Base-by-base conservation (phyloP, 1,139 yeast species). In the Yamadazyma taylorii region DNA sequence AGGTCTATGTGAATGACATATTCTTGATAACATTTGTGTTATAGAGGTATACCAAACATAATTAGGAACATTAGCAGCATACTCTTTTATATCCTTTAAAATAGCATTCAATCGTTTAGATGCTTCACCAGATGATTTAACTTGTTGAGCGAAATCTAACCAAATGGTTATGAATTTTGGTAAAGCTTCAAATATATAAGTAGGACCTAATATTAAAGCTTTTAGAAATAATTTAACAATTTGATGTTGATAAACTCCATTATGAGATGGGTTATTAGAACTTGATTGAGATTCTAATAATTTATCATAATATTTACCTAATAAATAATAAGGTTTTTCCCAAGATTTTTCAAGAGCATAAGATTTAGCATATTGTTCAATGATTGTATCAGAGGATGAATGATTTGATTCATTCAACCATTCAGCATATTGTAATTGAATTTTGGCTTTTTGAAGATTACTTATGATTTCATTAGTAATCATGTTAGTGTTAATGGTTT, bases 391-490 rank as follows among this genome's bases (percentile, higher is more conserved):
- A 5, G 95, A 81, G 8, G 89, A 81, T 24, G 92, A 82, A 55
- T 88, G 94, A 36, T 89, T 92, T 0, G 97, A 86, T 33, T 73
- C 72, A 53, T 89, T 97, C 14, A 89, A 64, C 98, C 98, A 94
- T 42, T 80, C 78, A 0, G 97, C 88, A 54, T 87, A 87, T 41
- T 84, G 81, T 31, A 92, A 63, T 37, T 87, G 86, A 12, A 79
- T 76, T 30, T 70, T 65, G 2, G 87, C 75, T 34, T 65, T 61
- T 27, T 45, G 48, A 15, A 39, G 43, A 11, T 32, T 26, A 21
- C 40, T 35, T 1, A 25, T 15, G 5, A 31, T 35, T 10, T 16
- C 30, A 16, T 21, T 27, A n/a, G 12, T 9, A 13, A 25, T 5
- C n/a, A 24, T 17, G 11, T 37, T 15, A 31, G 52, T 61, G 10